These are phyloP conservation scores for Panus rudis DNA, from an alignment of 768 basidiomycete genomes.

Conservation along the genomic window DNA sequence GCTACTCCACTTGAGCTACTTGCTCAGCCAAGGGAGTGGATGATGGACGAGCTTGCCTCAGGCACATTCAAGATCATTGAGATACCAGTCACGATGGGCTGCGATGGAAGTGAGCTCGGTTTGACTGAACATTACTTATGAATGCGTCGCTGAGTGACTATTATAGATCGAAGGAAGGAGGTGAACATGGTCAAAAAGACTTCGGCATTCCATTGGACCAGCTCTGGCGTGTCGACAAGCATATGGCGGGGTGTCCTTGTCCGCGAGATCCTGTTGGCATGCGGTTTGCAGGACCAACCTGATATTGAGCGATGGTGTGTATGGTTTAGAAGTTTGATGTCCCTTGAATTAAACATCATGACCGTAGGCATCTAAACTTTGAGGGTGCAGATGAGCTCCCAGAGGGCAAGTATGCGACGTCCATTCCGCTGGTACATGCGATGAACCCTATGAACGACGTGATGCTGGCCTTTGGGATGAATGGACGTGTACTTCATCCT, in stretches of 20 bases:
- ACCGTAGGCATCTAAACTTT: conserved; percentile 42
- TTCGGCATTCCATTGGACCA: conserved; percentile 52
- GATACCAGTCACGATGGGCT: conserved; percentile 53
- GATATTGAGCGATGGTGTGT: conserved; percentile 14
- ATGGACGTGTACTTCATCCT: conserved; percentile 48
- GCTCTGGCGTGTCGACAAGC: conserved; percentile 44
- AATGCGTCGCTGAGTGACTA: not conserved
- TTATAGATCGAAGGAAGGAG: conserved; percentile 46
- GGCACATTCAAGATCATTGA: conserved; percentile 39
- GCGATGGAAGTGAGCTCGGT: conserved; percentile 41
- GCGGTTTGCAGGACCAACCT: conserved; percentile 11
- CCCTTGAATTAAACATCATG: conserved; percentile 34
- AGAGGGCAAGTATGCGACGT: conserved; percentile 56
- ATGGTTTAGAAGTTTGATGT: too few species aligned
- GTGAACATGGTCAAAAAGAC: conserved; percentile 55
- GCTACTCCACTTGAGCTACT: conserved; percentile 7
- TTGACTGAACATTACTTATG: too few species aligned
- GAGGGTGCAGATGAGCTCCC: conserved; percentile 53
- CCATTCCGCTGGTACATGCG: conserved; percentile 40
- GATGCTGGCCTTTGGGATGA: conserved; percentile 57
- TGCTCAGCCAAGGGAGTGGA: conserved; percentile 11
- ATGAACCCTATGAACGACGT: conserved; percentile 34
- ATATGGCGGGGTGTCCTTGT: conserved; percentile 56
- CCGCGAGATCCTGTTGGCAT: conserved; percentile 37
- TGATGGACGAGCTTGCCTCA: conserved; percentile 32